These are phyloP conservation scores for Trichoderma oligosporum DNA, from an alignment of 2,329 filamentous ascomycete species.

Conservation along the genomic window DNA sequence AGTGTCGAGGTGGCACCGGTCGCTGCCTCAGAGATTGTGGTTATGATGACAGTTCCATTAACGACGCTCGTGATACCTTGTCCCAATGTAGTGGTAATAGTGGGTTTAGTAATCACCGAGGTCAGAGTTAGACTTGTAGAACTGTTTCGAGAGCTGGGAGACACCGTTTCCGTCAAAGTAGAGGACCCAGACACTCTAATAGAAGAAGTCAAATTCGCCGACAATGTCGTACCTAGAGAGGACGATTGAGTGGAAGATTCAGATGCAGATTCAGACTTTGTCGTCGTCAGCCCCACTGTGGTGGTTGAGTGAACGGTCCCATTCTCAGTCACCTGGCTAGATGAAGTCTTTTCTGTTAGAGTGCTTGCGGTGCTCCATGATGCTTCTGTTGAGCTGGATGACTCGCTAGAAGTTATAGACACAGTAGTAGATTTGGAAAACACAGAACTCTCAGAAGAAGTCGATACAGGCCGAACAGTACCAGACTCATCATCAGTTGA, in stretches of 20 bases:
- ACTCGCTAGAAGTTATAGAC: neutral
- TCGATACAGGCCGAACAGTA: conserved; percentile 1
- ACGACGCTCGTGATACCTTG: conserved; percentile 5
- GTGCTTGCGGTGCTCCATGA: neutral
- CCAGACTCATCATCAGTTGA: conserved; percentile 1
- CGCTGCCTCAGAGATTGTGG: conserved; percentile 1
- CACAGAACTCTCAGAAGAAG: neutral
- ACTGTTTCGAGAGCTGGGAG: neutral
- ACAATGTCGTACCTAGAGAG: neutral
- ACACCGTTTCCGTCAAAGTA: neutral
- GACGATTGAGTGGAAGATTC: neutral
- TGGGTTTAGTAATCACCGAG: neutral
- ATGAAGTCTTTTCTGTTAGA: neutral
- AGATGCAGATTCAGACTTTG: neutral
- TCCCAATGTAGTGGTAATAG: neutral
- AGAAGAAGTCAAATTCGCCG: neutral
- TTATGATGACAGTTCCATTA: conserved; percentile 14
- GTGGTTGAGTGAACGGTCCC: neutral
- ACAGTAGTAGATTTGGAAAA: neutral
- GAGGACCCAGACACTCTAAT: neutral
- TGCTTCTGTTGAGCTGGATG: neutral
- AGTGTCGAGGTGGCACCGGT: neutral
- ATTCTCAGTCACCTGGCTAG: neutral
- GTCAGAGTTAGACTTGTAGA: conserved; percentile 1
- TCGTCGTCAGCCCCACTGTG: neutral